Base-by-base conservation (phyloP, 768 basidiomycete genomes). In the Mycena amicta region DNA sequence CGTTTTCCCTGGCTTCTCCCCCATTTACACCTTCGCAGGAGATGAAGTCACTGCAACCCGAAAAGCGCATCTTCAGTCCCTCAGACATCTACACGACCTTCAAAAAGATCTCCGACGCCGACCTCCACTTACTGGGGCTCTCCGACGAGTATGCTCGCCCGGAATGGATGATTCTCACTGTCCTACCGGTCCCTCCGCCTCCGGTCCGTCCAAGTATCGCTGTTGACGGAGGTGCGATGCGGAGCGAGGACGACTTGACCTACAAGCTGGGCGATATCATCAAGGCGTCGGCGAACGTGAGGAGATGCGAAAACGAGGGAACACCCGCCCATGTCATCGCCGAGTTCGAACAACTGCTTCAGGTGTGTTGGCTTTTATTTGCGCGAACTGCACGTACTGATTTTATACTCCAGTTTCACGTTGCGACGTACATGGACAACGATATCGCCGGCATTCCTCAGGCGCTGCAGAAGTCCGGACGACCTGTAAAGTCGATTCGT, bases 371-470 rank as follows among this genome's bases (percentile, higher is more conserved):
- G 11, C 33, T 37, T 37, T 37, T 37, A 37, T 18, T 37, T 37
- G 33, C 33, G 33, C 33, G n/a, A n/a, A n/a, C n/a, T n/a, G n/a
- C n/a, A n/a, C n/a, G n/a, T n/a, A n/a, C n/a, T n/a, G n/a, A n/a
- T n/a, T n/a, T n/a, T n/a, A n/a, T n/a, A n/a, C n/a, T n/a, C n/a
- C n/a, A 97, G 93, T 99, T 95, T 71, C 97, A 99, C 69, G 95
- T 98, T 59, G 97, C 97, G 2, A 98, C 97, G 0, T 99, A 98
- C 71, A 99, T 99, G 96, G 97, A 99, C 70, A 99, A 99, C 70
- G 95, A 98, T 69, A 95, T 98, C 57, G 95, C 97, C 30, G 97
- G 97, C 45, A 93, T 98, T 31, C 97, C 97, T 1, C 96, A 98
- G 69, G 95, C 97, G 2, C 76, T 96, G 64, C 97, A 98, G 69